phyloP scores from a whole-genome alignment of 371 early-diverging fungal genomes.

The Circinella minor region DNA sequence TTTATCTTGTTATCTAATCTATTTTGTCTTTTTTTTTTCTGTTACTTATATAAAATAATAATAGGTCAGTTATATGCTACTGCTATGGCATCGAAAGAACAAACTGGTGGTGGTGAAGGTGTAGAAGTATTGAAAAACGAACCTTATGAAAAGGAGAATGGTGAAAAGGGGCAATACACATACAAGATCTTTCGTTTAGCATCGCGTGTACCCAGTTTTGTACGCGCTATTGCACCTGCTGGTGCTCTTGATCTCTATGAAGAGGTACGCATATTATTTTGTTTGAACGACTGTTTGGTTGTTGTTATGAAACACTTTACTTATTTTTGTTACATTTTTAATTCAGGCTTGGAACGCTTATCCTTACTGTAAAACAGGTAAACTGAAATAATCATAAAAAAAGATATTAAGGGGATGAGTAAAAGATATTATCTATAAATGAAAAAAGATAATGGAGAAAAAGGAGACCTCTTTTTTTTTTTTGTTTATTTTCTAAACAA shows the following conservation, averaged over 20 bases:
- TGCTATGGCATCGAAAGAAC: conserved; percentile 74
- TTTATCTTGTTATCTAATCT: neutral
- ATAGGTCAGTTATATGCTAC: conserved; percentile 74
- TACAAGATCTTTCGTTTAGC: conserved; percentile 73
- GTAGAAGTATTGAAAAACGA: conserved; percentile 49
- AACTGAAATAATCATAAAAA: neutral
- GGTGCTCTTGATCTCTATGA: conserved; percentile 73
- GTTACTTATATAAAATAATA: neutral
- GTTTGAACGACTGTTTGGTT: neutral
- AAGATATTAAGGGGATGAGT: no score
- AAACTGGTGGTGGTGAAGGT: conserved; percentile 71
- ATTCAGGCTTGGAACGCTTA: conserved; percentile 82
- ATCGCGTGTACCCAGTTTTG: conserved; percentile 65
- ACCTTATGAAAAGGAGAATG: conserved; percentile 55
- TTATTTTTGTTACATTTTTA: neutral
- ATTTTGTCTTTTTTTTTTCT: neutral
- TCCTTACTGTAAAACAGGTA: conserved; percentile 82
- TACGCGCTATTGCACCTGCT: conserved; percentile 64
- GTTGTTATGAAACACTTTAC: neutral
- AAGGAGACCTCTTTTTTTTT: no score
- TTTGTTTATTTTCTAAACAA: no score
- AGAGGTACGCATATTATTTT: conserved; percentile 35
- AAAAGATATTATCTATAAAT: no score
- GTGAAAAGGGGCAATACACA: conserved; percentile 77
- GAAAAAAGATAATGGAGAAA: no score